Conservation (phyloP, 805 yeast genomes). For the Yarrowia phangngaensis region DNA sequence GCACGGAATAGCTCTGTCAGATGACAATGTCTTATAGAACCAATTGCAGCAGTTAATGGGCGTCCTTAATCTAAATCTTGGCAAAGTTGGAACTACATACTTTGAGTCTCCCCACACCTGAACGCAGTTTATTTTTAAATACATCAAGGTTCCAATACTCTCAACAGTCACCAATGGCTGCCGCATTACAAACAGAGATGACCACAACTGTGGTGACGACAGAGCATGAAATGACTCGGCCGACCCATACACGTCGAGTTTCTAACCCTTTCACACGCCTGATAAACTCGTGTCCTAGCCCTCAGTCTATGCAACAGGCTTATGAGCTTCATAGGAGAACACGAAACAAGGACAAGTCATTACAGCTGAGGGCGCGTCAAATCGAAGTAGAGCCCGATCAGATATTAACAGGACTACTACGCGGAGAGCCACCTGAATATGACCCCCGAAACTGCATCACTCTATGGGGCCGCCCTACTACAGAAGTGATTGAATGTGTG, state of each 20-base stretch:
- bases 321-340: conserved; percentile 20
- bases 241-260: not conserved
- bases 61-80: no score
- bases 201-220: conserved; percentile 17
- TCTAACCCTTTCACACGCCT: conserved; percentile 8
- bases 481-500: conserved; percentile 1
- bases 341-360: conserved; percentile 15
- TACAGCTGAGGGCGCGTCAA: conserved; percentile 1
- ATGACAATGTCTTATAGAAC: no score
- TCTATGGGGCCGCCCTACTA: conserved; percentile 11
- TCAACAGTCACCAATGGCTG: no score
- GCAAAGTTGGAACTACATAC: no score
- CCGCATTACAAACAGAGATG: not conserved
- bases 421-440: conserved; percentile 21
- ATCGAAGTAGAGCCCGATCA: conserved; percentile 13
- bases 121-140: not conserved
- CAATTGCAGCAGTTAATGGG: no score
- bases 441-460: conserved; percentile 26
- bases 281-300: conserved; percentile 6
- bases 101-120: no score
- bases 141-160: conserved; percentile 24
- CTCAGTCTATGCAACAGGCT: conserved; percentile 18
- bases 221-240: conserved; percentile 11
- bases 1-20: no score
- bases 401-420: conserved; percentile 4